Conservation (phyloP, 2,329 filamentous ascomycete genomes). For the Nemania sp. region DNA sequence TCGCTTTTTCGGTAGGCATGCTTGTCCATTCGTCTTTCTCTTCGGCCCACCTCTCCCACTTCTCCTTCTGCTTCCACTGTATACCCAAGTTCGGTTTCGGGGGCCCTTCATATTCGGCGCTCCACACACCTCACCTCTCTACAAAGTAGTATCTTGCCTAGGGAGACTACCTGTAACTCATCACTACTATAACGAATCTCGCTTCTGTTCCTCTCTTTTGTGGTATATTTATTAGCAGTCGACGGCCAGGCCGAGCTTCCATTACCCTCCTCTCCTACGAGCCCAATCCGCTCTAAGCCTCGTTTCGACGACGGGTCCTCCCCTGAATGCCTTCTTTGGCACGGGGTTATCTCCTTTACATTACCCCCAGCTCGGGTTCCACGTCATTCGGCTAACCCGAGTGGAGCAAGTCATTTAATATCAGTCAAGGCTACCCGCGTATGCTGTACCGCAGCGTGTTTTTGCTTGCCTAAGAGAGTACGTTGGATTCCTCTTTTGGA, state of each 20-base stretch:
- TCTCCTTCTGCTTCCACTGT: neutral
- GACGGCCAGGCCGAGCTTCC: neutral
- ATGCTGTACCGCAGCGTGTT: conserved; percentile 15
- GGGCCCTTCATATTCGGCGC: neutral
- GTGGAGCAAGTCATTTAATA: conserved; percentile 34
- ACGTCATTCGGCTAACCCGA: conserved; percentile 31
- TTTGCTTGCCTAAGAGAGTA: conserved; percentile 16
- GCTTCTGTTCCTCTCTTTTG: neutral
- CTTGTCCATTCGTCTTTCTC: neutral
- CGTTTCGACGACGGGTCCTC: conserved; percentile 10
- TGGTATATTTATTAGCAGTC: conserved; percentile 7
- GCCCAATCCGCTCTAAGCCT: conserved; percentile 10
- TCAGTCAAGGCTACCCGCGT: conserved; percentile 19
- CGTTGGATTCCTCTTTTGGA: conserved; percentile 3
- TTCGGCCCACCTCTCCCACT: conserved; percentile 5
- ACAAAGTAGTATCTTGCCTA: neutral
- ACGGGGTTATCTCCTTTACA: conserved; percentile 11
- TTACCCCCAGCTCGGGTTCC: conserved; percentile 7
- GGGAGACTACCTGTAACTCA: neutral
- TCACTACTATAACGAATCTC: too few species aligned
- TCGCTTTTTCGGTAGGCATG: too few species aligned
- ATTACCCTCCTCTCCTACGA: conserved; percentile 5
- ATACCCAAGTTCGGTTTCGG: neutral
- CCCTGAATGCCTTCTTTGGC: conserved; percentile 19
- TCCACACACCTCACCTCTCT: neutral